Base-by-base conservation (phyloP, 495 filamentous ascomycete genomes). In the Bacidia gigantensis region DNA sequence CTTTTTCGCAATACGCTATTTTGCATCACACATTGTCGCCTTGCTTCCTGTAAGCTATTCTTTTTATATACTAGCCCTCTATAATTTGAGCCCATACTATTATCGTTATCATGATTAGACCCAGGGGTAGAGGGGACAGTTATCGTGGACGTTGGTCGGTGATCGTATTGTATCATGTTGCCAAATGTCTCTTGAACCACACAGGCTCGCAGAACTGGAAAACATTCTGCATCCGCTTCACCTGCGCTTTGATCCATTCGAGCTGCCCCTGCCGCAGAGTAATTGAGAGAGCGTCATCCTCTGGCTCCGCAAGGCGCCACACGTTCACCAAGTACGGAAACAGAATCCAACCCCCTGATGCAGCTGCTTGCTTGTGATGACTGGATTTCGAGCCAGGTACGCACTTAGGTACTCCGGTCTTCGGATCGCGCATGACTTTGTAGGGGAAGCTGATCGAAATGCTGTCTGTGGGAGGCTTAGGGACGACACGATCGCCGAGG, bases 161-260 rank as follows among this genome's bases (percentile, higher is more conserved):
- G 35, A 40, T 11, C 11, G 35, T n/a, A 11, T 40, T 40, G 11
- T 40, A n/a, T n/a, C n/a, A n/a, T n/a, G n/a, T n/a, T n/a, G n/a
- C n/a, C n/a, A n/a, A n/a, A n/a, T n/a, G n/a, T n/a, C 39, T 44
- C 52, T 54, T 52, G 47, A 54, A 54, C 52, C 52, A 54, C 2
- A 54, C 52, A 51, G 52, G 52, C 10, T 54, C 52, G 25, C 52
- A 51, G 26, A 50, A 54, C n/a, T 51, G 24, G 52, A 51, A 54
- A 26, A 42, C 50, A 22, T 39, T 54, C 47, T 54, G 52, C 52
- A 54, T 14, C 25, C 52, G 18, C 25, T 41, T 54, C 24, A 54
- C 45, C 32, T 54, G 52, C 46, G 11, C 17, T 21, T 54, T 51
- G 10, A 54, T 54, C 52, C 52, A 54, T 22, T 54, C 52, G n/a